phyloP scores from a whole-genome alignment of 306 rosid genomes.

The peach (Prunus persica) region DNA sequence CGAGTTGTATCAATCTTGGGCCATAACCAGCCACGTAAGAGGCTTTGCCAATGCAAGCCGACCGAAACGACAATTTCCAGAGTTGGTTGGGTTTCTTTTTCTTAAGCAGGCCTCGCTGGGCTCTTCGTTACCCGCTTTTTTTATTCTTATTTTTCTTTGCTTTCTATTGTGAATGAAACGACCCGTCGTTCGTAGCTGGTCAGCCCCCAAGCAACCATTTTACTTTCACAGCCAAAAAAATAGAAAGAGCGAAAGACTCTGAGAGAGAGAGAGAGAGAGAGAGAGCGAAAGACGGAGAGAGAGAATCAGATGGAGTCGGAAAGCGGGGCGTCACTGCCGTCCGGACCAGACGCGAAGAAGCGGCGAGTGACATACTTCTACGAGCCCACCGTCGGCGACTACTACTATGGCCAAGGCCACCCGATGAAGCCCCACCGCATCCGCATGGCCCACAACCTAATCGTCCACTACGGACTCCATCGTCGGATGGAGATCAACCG shows the following conservation, averaged over 20 bases:
- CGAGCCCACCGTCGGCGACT: conserved; percentile 73
- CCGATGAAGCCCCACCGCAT: conserved; percentile 87
- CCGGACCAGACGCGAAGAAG: conserved; percentile 56
- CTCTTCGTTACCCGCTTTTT: neutral
- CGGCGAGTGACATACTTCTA: conserved; percentile 74
- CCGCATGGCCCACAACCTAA: conserved; percentile 77
- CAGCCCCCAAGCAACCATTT: neutral
- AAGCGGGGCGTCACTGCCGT: conserved; percentile 54
- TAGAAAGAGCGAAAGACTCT: neutral
- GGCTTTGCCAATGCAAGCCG: neutral
- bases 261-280: neutral
- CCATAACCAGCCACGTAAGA: neutral
- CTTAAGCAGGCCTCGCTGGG: neutral
- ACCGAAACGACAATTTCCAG: neutral
- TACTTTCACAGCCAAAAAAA: too few relatives aligned
- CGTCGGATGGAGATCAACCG: conserved; percentile 85
- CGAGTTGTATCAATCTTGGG: neutral
- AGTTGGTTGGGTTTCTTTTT: neutral
- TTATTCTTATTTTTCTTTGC: neutral
- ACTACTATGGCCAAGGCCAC: conserved; percentile 82
- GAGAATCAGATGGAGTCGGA: conserved; percentile 14
- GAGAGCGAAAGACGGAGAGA: neutral
- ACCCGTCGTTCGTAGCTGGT: neutral
- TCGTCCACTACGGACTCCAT: conserved; percentile 70
- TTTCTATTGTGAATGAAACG: neutral